These are phyloP conservation scores for Erysimum pusillum DNA, from an alignment of 441 rosid genomes.

Conservation along the genomic window DNA sequence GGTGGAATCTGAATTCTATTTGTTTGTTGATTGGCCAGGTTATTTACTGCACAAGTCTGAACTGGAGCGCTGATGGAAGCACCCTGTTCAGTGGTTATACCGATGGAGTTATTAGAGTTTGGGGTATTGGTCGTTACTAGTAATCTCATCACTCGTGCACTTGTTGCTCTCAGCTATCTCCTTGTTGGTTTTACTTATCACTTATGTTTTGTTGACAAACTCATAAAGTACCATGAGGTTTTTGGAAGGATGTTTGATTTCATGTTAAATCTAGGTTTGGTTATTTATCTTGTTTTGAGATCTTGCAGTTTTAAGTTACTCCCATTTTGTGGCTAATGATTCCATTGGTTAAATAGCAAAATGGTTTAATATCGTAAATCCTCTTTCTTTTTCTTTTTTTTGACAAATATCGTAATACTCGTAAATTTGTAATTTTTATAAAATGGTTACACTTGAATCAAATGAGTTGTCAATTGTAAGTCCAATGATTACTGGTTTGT, in stretches of 20 bases:
- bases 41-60: slow-evolving; percentile 91
- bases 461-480: neutral
- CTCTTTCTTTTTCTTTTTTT: no score
- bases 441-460: neutral
- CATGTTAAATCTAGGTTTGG: slow-evolving; percentile 30
- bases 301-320: neutral
- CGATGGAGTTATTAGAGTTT: slow-evolving; percentile 95
- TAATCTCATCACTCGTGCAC: slow-evolving; percentile 4
- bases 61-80: slow-evolving; percentile 97
- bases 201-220: slow-evolving; percentile 27
- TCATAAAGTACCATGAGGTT: slow-evolving; percentile 42
- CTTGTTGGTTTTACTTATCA: slow-evolving; percentile 24
- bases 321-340: neutral
- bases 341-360: neutral
- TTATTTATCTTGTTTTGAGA: slow-evolving; percentile 13
- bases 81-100: slow-evolving; percentile 96
- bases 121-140: slow-evolving; percentile 96
- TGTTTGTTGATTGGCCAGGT: slow-evolving; percentile 54
- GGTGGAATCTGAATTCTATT: neutral
- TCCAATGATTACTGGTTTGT: no score
- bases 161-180: neutral
- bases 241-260: slow-evolving; percentile 39
- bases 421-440: neutral
- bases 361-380: neutral
- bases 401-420: neutral